These are phyloP conservation scores for Rhodocollybia butyracea DNA, from an alignment of 768 basidiomycete species.

Conservation along the genomic window DNA sequence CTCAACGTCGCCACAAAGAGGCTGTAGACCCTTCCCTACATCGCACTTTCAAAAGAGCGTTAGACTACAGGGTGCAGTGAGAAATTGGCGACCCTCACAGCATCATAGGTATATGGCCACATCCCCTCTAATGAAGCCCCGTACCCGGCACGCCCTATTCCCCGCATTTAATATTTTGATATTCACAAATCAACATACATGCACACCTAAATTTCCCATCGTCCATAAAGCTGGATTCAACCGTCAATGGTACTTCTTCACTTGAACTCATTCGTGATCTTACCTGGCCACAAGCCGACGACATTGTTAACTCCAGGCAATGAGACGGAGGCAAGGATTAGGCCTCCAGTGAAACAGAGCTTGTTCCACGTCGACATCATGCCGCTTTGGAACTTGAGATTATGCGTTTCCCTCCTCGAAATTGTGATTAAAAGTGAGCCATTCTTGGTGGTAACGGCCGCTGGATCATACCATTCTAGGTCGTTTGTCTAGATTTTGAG, in stretches of 20 bases:
- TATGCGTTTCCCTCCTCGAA: conserved; percentile 60
- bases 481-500: conserved; percentile 52
- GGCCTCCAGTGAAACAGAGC: conserved; percentile 91
- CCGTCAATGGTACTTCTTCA: too few relatives aligned
- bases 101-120: conserved; percentile 85
- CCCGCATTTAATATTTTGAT: background rate
- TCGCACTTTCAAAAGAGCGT: too few relatives aligned
- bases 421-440: conserved; percentile 79
- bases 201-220: conserved; percentile 71
- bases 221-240: conserved; percentile 67
- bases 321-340: conserved; percentile 65
- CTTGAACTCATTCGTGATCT: too few relatives aligned
- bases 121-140: conserved; percentile 18
- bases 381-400: conserved; percentile 69
- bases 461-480: conserved; percentile 89
- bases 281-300: conserved; percentile 54
- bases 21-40: too few relatives aligned
- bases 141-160: background rate
- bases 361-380: conserved; percentile 76
- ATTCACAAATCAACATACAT: too few relatives aligned
- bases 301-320: conserved; percentile 68
- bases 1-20: too few relatives aligned
- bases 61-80: too few relatives aligned
- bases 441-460: conserved; percentile 64
- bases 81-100: too few relatives aligned